Evolutionary conservation across 2,329 filamentous ascomycete genomes (phyloP).

Genomic region (Aspergillus arachidicola): DNA sequence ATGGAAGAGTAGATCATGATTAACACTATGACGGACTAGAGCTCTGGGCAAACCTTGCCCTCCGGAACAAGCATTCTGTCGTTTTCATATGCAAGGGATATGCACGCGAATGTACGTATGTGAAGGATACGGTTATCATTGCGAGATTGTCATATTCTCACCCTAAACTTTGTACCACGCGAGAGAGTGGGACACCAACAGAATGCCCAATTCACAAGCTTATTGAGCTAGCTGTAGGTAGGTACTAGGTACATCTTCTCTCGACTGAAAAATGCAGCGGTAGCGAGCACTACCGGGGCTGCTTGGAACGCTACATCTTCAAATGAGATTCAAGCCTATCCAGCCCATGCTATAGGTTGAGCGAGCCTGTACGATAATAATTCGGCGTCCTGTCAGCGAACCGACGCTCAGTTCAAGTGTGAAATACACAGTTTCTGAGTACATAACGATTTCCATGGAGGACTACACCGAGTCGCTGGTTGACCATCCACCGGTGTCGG

Average conservation of each 20-base stretch:
- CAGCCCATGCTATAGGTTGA: no score
- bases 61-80: background rate
- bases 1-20: background rate
- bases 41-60: background rate
- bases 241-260: background rate
- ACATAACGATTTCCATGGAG: background rate
- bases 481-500: background rate
- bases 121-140: background rate
- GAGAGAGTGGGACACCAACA: background rate
- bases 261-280: background rate
- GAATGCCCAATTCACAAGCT: background rate
- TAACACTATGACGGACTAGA: background rate
- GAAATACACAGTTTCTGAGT: background rate
- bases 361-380: background rate
- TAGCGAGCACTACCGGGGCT: background rate
- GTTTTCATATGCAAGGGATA: no score
- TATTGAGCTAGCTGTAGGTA: background rate
- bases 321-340: background rate
- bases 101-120: background rate
- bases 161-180: background rate
- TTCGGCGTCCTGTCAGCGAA: background rate
- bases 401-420: no score
- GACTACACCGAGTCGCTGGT: background rate
- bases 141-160: background rate
- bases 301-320: background rate